Percentiles rank a stretch among this genome's conserved stretches.
Conservation (phyloP, 176 grass and related monocot species). For the Bolboschoenus planiculmis region DNA sequence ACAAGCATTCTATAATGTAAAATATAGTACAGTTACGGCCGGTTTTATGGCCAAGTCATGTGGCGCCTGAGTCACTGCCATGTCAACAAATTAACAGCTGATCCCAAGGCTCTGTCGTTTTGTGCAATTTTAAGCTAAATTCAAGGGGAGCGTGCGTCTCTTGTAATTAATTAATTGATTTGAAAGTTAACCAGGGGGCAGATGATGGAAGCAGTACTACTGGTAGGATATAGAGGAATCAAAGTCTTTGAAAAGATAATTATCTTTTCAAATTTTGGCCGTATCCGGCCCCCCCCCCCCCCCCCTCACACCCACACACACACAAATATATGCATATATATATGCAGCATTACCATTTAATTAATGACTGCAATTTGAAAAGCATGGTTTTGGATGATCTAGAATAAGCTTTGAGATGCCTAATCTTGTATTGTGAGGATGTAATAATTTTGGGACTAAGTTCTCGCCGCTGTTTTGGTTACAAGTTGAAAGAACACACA, state of each 20-base stretch:
- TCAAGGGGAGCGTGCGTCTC: not conserved
- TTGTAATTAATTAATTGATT: no score
- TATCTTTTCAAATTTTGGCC: constrained; percentile 1
- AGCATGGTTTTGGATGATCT: constrained; percentile 14
- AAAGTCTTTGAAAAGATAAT: constrained; percentile 14
- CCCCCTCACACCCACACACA: no score
- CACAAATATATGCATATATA: no score
- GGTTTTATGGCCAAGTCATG: not conserved
- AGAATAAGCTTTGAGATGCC: not conserved
- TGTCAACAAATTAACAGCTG: constrained; percentile 4
- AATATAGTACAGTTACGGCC: not conserved
- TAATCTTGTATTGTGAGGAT: not conserved
- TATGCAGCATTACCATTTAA: no score
- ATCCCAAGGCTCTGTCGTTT: constrained; percentile 20
- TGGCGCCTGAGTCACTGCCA: constrained; percentile 11
- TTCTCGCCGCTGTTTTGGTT: not conserved
- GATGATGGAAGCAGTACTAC: not conserved
- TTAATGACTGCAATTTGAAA: no score
- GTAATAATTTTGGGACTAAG: not conserved
- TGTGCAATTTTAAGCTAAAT: constrained; percentile 1
- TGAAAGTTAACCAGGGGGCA: not conserved
- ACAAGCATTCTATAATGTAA: not conserved
- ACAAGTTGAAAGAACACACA: no score
- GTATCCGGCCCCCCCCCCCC: no score
- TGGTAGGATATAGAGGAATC: constrained; percentile 3